Conservation (phyloP, 352 stramenopile genomes). For the Vaucheria bursata region DNA sequence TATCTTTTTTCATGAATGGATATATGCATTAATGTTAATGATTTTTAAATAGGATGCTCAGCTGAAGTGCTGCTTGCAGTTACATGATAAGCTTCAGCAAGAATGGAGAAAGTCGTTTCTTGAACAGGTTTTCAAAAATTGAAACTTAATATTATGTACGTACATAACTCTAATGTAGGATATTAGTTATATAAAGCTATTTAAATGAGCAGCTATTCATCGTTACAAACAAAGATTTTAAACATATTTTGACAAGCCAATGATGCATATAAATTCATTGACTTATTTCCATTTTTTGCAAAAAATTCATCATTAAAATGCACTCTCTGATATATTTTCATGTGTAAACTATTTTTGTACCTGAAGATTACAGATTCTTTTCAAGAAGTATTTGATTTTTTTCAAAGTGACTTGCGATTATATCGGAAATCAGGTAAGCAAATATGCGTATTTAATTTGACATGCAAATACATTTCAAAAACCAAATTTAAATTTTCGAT, state of each 20-base stretch:
- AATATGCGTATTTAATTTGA: background rate
- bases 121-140: constrained; percentile 53
- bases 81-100: constrained; percentile 35
- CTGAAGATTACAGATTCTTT: constrained; percentile 76
- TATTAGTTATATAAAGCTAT: background rate
- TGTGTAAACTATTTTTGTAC: background rate
- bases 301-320: background rate
- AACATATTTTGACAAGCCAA: background rate
- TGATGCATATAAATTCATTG: background rate
- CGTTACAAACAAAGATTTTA: background rate
- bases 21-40: background rate
- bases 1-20: background rate
- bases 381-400: constrained; percentile 83
- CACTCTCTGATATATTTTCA: background rate
- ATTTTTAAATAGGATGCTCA: constrained; percentile 17
- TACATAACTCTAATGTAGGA: background rate
- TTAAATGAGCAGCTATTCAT: background rate
- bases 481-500: background rate
- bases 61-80: constrained; percentile 38
- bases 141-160: background rate
- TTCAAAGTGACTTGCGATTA: constrained; percentile 62
- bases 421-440: constrained; percentile 52
- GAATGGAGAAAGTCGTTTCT: constrained; percentile 77
- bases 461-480: background rate
- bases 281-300: background rate